These are phyloP conservation scores for Ephemerocybe angulata DNA, from an alignment of 768 basidiomycete genomes.

Conservation along the genomic window DNA sequence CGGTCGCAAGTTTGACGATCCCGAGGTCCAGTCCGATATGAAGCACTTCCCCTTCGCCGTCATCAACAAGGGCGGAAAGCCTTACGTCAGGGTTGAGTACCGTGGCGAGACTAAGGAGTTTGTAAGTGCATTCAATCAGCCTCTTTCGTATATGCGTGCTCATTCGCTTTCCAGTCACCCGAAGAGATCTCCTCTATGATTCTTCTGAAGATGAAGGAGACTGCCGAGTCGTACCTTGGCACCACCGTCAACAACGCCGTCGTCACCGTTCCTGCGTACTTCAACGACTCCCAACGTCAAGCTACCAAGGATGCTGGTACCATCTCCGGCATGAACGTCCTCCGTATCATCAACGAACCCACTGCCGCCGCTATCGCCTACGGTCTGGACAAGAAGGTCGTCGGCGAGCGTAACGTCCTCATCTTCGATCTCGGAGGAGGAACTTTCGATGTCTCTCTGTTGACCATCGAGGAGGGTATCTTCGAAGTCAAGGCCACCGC, in stretches of 20 bases:
- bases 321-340: constrained; percentile 91
- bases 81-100: constrained; percentile 86
- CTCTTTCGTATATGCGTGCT: constrained; percentile 20
- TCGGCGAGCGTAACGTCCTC: constrained; percentile 89
- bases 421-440: constrained; percentile 99
- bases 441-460: constrained; percentile 95
- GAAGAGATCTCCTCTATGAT: constrained; percentile 99
- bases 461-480: constrained; percentile 96
- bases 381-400: constrained; percentile 93
- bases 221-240: constrained; percentile 94
- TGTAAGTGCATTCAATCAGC: constrained; percentile 42
- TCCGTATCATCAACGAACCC: constrained; percentile 98
- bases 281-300: constrained; percentile 98
- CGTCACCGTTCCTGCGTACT: constrained; percentile 95
- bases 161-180: constrained; percentile 57
- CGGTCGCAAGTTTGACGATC: constrained; percentile 84
- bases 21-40: constrained; percentile 78
- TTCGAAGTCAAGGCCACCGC: constrained; percentile 98
- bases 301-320: constrained; percentile 97
- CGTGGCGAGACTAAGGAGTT: constrained; percentile 93
- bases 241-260: constrained; percentile 83
- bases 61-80: constrained; percentile 82
- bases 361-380: constrained; percentile 98
- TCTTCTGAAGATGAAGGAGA: constrained; percentile 97
- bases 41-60: constrained; percentile 96